Evolutionary conservation across 192 early-diverging fungal species (phyloP), one percentile per base, ranked within the genome.

Genomic region (Coemansia sp.): DNA sequence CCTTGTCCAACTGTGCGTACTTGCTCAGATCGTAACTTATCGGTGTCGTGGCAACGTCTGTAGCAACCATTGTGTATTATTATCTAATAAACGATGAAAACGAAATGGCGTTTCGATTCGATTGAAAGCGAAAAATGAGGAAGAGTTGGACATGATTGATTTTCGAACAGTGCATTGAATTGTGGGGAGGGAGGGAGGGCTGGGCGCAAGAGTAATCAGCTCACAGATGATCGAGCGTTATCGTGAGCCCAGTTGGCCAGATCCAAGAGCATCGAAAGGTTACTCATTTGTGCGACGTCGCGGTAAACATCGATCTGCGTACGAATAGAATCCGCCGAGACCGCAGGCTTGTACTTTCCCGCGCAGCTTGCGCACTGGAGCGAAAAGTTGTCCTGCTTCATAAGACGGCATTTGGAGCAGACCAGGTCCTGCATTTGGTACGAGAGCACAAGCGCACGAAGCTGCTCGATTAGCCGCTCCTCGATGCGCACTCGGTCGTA

Each of bases 381-480:
- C 15, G 86, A 73, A 66, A 98, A 65, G 49, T 95, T 91, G 52
- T 95, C 91, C 12, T 86, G 87, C 62, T 93, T 94, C 58, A 96
- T 88, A 69, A 87, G 68, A 12, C 88, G 83, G 60, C 97, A 99
- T 57, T 91, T 91, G 16, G 73, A 64, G 73, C 97, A 99, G 24
- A 84, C 82, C 49, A 95, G 60, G 59, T 97, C 95, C 77, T 99
- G 97, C 58, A 91, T 83, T 77, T 99, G 95, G 84, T 91, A 97
- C 6, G 87, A 86, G 63, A 87, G 72, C 26, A 94, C 26, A 41
- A 85, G 81, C 10, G 77, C 73, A 21, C 91, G 81, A 8, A 95
- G 79, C 60, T 94, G 87, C 58, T 89, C 86, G 18, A 97, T 83
- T 46, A 99, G 85, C 7, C 87, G 83, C 71, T 93, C 89, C 78